These are phyloP conservation scores for Wallacemonas rigidus DNA, from an alignment of 208 protist species.

Conservation along the genomic window DNA sequence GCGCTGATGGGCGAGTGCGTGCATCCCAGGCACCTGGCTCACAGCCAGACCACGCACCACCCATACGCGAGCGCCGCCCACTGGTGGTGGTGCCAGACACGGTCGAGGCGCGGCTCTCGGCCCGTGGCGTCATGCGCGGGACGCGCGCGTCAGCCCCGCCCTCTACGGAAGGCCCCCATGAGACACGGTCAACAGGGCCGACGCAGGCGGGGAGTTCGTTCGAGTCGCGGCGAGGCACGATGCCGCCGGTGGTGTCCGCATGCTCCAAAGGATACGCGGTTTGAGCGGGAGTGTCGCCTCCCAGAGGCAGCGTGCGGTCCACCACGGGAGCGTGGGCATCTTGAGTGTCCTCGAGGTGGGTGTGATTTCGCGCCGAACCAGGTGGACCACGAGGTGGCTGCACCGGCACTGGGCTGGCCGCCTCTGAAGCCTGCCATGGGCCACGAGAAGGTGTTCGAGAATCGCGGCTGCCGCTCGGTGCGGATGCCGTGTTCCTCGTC, in stretches of 20 bases:
- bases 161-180: background rate
- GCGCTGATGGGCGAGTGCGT: background rate
- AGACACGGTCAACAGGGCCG: background rate
- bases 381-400: background rate
- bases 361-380: too few relatives aligned
- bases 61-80: background rate
- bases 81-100: background rate
- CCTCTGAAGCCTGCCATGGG: background rate
- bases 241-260: background rate
- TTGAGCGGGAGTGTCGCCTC: background rate
- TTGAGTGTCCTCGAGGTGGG: too few relatives aligned
- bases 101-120: conserved; percentile 9
- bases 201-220: conserved; percentile 1
- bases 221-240: background rate
- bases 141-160: background rate
- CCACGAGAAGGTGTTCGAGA: background rate
- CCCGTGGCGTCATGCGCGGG: background rate
- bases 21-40: conserved; percentile 12
- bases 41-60: background rate
- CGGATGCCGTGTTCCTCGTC: too few relatives aligned
- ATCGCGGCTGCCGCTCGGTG: background rate
- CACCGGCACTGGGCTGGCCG: background rate
- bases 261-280: background rate
- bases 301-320: background rate
- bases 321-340: background rate